Percentiles rank a stretch among this genome's conserved stretches.
These are phyloP conservation scores for Canavalia ensiformis DNA, from an alignment of 306 rosid species.

Conservation along the genomic window DNA sequence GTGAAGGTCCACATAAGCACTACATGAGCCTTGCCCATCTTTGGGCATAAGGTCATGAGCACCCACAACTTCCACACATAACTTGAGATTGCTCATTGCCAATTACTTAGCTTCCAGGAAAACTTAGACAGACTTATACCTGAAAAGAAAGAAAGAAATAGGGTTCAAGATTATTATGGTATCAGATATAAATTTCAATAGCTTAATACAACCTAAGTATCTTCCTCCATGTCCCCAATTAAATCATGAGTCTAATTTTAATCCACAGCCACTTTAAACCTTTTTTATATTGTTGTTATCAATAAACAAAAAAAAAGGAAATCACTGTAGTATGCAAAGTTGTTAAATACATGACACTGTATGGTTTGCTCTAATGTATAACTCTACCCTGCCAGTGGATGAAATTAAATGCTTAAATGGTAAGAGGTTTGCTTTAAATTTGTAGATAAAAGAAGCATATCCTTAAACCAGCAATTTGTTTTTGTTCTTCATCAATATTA, in stretches of 20 bases:
- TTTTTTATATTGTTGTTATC: not conserved
- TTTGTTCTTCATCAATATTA: not conserved
- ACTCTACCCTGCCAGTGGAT: constrained; percentile 1
- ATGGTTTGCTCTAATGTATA: constrained; percentile 19
- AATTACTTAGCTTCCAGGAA: constrained; percentile 39
- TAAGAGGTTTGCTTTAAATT: not conserved
- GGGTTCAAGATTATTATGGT: not conserved
- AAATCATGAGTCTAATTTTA: not conserved
- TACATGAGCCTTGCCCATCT: constrained; percentile 83
- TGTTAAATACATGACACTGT: not conserved
- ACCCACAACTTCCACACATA: constrained; percentile 84
- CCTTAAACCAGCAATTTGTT: constrained; percentile 13
- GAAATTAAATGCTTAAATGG: constrained; percentile 9
- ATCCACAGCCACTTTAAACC: not conserved
- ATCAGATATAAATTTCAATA: not conserved
- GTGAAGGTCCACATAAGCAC: constrained; percentile 80
- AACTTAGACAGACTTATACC: constrained; percentile 47
- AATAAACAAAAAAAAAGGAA: not conserved
- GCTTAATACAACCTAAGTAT: not conserved
- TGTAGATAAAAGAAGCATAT: not conserved
- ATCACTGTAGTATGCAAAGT: not conserved
- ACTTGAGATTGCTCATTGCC: constrained; percentile 77
- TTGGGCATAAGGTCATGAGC: constrained; percentile 90
- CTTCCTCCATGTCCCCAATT: not conserved
- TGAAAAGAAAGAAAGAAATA: constrained; percentile 51